Evolutionary conservation across 129 eudicot species (phyloP).

Genomic region (Smallanthus sonchifolius): DNA sequence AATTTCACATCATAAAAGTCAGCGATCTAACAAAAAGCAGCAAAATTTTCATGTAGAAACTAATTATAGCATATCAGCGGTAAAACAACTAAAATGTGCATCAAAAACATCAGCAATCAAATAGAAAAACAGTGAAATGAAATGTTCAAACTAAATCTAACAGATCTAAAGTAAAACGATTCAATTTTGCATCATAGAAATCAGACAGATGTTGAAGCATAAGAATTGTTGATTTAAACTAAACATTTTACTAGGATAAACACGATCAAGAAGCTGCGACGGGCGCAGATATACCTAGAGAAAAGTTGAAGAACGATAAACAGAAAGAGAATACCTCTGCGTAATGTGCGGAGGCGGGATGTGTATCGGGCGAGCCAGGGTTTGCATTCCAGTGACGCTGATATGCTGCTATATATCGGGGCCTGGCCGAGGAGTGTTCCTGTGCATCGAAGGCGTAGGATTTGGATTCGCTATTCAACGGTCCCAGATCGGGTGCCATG

Average conservation of each 20-base stretch:
- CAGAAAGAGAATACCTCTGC: background rate
- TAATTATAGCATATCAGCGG: background rate
- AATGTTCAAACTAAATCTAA: background rate
- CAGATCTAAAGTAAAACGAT: background rate
- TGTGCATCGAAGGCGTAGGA: slow-evolving; percentile 1
- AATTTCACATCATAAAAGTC: background rate
- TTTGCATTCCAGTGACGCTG: background rate
- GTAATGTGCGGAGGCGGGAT: background rate
- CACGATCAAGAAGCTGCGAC: background rate
- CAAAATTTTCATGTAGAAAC: background rate
- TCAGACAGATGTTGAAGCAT: background rate
- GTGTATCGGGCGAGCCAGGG: background rate
- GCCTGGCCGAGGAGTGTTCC: background rate
- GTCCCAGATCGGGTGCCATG: background rate
- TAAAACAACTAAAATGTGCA: background rate
- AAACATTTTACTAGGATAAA: too few species aligned
- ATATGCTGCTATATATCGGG: background rate
- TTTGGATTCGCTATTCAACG: background rate
- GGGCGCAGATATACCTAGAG: background rate
- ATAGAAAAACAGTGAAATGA: background rate
- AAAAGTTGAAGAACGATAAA: background rate
- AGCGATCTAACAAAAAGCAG: background rate
- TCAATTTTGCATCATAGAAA: background rate
- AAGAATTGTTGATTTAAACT: background rate
- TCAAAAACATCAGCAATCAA: background rate